Base-by-base conservation (phyloP, 2,329 filamentous ascomycete species). In the Trichoderma afroharzianum region DNA sequence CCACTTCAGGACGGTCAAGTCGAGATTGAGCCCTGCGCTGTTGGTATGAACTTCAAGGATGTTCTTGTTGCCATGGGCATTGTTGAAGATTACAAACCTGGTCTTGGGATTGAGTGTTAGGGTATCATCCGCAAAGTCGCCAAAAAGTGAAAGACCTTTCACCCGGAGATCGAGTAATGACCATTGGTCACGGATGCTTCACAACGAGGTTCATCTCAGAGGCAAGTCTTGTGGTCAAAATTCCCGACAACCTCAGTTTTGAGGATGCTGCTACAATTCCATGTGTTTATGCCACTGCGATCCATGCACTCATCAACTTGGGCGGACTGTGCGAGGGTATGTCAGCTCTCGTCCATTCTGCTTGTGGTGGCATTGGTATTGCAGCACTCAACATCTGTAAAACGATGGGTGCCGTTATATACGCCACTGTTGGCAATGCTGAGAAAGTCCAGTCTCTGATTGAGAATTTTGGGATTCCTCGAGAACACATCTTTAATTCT, bases 381-480 rank as follows among this genome's bases (percentile, higher is more conserved):
- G 68, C 71, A 2, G 50, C 68, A 6, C 55, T 71, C 2, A 53
- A 67, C 3, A 58, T 72, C 15, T 69, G 63, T 21, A 58, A 67
- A 32, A 71, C 68, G 62, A 50, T 72, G 9, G 61, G 68, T 4
- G 71, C 55, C 14, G 18, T 63, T 18, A 53, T 84, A 6, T 83
- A 78, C 59, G 75, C 74, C 3, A 84, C 82, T 0, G 80, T 81
- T 5, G 76, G 79, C 9, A 78, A 75, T 3, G 71, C 77, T 2
- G 79, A 80, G 11, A 85, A 85, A 73, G 72, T 72, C 2, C 66
- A 77, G 4, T 77, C 82, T 12, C 74, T 85, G 2, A 74, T 74
- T 24, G 73, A 74, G 1, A 73, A 68, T 1, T 82, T 79, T 70
- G 75, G 73, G 0, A 78, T 85, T 12, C 77, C 78, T 0, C 70